Evolutionary conservation across 164 flowering plant species (phyloP).

Genomic region (Chimonanthus salicifolius): DNA sequence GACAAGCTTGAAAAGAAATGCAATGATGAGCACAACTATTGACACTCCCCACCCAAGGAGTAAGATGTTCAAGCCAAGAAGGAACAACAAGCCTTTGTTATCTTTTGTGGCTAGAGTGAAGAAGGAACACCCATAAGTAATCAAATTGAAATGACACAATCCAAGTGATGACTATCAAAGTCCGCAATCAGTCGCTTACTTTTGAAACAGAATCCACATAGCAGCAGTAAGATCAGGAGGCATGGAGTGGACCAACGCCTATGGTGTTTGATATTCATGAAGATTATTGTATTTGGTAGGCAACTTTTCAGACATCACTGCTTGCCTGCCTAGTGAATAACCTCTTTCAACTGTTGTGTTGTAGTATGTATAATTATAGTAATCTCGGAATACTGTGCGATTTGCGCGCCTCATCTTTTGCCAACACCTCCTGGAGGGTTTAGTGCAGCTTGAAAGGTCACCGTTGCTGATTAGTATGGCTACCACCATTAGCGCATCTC

Average conservation of each 20-base stretch:
- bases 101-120: too few relatives aligned
- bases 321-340: background rate
- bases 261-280: background rate
- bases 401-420: background rate
- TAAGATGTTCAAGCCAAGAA: too few relatives aligned
- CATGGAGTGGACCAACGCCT: background rate
- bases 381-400: too few relatives aligned
- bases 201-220: background rate
- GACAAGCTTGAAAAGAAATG: too few relatives aligned
- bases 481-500: conserved; percentile 1
- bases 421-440: conserved; percentile 9
- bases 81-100: too few relatives aligned
- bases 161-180: background rate
- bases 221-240: background rate
- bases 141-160: background rate
- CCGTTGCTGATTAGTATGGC: background rate
- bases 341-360: background rate
- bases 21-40: too few relatives aligned
- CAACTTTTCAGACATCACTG: background rate
- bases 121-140: too few relatives aligned
- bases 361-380: too few relatives aligned
- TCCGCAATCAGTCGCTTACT: background rate
- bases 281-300: background rate
- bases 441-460: conserved; percentile 1
- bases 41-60: too few relatives aligned